Conservation (phyloP, 495 filamentous ascomycete genomes). For the Hyaloscypha finlandica region DNA sequence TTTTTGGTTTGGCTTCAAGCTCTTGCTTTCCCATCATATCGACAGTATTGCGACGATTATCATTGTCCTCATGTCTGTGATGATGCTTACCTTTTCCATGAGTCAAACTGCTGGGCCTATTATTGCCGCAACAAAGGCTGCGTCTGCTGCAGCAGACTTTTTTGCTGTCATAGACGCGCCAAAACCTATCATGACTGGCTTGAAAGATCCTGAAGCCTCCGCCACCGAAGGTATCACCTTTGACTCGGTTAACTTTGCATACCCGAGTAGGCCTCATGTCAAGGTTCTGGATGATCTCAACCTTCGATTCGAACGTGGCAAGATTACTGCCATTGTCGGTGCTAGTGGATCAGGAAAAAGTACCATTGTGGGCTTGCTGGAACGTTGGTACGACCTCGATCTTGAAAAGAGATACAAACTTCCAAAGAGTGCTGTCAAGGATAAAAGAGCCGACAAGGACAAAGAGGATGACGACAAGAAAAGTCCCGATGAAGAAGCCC, state of each 20-base stretch:
- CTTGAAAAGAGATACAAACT: conserved; percentile 27
- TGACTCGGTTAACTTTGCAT: conserved; percentile 62
- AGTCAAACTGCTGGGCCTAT: conserved; percentile 52
- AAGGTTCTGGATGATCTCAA: conserved; percentile 58
- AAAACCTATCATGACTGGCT: conserved; percentile 44
- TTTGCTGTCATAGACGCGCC: conserved; percentile 59
- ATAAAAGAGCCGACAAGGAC: conserved; percentile 22
- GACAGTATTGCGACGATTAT: conserved; percentile 42
- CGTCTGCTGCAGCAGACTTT: conserved; percentile 54
- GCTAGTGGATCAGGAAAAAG: conserved; percentile 87
- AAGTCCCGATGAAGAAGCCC: conserved; percentile 14
- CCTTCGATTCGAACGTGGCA: conserved; percentile 67
- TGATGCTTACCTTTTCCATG: conserved; percentile 45
- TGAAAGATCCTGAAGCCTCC: conserved; percentile 46
- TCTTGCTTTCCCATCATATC: conserved; percentile 42
- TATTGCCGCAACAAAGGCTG: conserved; percentile 50
- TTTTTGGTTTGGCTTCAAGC: conserved; percentile 56
- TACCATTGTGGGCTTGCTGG: conserved; percentile 86
- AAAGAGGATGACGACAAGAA: conserved; percentile 18
- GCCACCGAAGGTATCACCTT: conserved; percentile 59
- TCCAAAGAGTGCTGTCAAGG: conserved; percentile 31
- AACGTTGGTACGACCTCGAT: conserved; percentile 84
- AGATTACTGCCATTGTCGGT: conserved; percentile 86
- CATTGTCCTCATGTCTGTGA: conserved; percentile 54
- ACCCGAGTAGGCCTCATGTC: conserved; percentile 67